phyloP scores from a whole-genome alignment of 2,329 filamentous ascomycete species.

The Arthrobotrys conoides region DNA sequence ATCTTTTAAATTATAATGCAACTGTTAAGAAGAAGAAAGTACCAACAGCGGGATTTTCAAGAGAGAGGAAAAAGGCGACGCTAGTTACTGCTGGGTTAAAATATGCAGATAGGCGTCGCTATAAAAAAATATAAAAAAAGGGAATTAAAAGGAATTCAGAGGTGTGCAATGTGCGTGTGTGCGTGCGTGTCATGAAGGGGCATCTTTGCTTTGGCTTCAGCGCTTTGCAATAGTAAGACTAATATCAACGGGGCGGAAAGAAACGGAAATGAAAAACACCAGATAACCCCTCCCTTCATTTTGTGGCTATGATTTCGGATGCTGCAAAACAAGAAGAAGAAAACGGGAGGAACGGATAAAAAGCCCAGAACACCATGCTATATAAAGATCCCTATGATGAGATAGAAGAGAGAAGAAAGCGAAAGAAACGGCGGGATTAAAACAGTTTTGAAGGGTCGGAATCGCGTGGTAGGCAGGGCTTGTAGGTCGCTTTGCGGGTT shows the following conservation, averaged over 20 bases:
- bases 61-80: neutral
- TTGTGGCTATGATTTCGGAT: constrained; percentile 36
- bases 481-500: constrained; percentile 23
- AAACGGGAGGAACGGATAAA: constrained; percentile 12
- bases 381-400: constrained; percentile 40
- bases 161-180: neutral
- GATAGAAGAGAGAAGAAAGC: constrained; percentile 44
- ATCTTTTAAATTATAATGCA: constrained; percentile 6
- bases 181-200: constrained; percentile 34
- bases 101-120: constrained; percentile 17
- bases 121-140: neutral
- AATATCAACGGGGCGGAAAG: constrained; percentile 5
- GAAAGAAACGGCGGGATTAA: constrained; percentile 20
- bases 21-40: neutral
- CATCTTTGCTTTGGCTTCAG: constrained; percentile 40
- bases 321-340: constrained; percentile 12
- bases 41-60: neutral
- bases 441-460: constrained; percentile 10
- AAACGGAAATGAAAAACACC: constrained; percentile 4
- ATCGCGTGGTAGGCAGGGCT: constrained; percentile 31
- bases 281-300: constrained; percentile 24
- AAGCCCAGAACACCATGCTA: constrained; percentile 56
- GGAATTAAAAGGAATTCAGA: constrained; percentile 25
- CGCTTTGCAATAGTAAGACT: neutral
- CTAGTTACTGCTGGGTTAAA: neutral